Percentiles rank a stretch among this genome's conserved stretches.
Evolutionary conservation across 345 rosid genomes (phyloP).

Genomic region (Cardamine occulta): DNA sequence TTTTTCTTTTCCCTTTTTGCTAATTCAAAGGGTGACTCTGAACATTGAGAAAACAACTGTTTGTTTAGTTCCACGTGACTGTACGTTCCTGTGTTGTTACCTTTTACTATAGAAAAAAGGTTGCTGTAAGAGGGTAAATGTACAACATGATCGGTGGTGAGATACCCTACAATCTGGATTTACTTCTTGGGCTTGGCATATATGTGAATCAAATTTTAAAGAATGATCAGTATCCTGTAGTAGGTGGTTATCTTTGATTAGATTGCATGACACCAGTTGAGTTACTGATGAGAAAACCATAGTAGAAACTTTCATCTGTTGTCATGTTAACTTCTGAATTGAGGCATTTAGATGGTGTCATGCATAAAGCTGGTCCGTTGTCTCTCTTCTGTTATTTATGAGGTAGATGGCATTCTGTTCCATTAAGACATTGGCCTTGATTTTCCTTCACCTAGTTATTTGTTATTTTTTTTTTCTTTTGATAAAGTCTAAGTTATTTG

Average conservation of each 20-base stretch:
- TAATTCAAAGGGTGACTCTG: not conserved
- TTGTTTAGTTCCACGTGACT: slow-evolving; percentile 28
- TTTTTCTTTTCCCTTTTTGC: not conserved
- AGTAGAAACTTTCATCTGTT: slow-evolving; percentile 24
- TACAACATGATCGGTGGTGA: slow-evolving; percentile 19
- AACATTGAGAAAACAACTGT: slow-evolving; percentile 18
- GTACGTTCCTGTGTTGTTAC: slow-evolving; percentile 13
- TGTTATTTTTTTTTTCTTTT: not conserved
- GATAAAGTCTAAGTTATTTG: slow-evolving; percentile 15
- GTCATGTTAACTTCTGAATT: slow-evolving; percentile 21
- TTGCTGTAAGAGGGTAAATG: slow-evolving; percentile 4
- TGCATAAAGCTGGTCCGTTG: slow-evolving; percentile 8
- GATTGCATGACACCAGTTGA: slow-evolving; percentile 12
- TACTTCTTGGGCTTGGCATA: slow-evolving; percentile 8
- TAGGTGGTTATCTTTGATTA: slow-evolving; percentile 32
- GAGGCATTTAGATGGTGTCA: slow-evolving; percentile 18
- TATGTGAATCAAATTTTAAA: slow-evolving; percentile 24
- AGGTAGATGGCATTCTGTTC: slow-evolving; percentile 20
- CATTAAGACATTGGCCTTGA: slow-evolving; percentile 2
- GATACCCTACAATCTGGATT: slow-evolving; percentile 5
- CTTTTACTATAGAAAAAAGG: slow-evolving; percentile 2
- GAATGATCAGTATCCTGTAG: slow-evolving; percentile 24
- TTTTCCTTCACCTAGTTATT: slow-evolving; percentile 8
- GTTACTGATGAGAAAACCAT: slow-evolving; percentile 15
- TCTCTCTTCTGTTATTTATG: slow-evolving; percentile 19